Percentiles rank a stretch among this genome's conserved stretches.
phyloP scores from a whole-genome alignment of 2,329 filamentous ascomycete species.

The Stachybotrys echinatus region DNA sequence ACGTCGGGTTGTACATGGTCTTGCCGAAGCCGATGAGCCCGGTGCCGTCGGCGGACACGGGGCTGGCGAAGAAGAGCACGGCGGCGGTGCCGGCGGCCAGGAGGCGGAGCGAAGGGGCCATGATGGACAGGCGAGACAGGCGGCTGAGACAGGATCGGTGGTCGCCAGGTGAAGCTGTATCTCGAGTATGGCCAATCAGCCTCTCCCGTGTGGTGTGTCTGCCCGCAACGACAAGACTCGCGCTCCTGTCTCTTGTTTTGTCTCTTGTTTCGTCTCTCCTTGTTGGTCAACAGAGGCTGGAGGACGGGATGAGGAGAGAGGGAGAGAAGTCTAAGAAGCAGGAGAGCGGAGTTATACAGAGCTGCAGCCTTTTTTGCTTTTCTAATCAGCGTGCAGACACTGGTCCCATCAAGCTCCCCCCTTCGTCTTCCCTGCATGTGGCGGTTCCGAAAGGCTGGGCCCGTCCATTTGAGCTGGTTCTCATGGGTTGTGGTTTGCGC shows the following conservation, averaged over 20 bases:
- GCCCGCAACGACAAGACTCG: not conserved
- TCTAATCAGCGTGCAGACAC: not conserved
- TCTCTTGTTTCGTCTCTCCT: not conserved
- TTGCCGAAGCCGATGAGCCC: conserved; percentile 30
- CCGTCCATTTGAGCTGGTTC: not conserved
- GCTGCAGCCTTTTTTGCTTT: too few species aligned
- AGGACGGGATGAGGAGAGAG: not conserved
- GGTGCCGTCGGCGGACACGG: conserved; percentile 10
- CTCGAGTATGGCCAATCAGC: too few species aligned
- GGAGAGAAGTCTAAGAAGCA: not conserved
- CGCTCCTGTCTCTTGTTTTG: not conserved
- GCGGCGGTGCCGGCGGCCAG: not conserved
- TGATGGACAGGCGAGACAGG: too few species aligned
- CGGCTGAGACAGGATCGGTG: too few species aligned
- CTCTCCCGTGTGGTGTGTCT: too few species aligned
- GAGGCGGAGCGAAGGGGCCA: not conserved
- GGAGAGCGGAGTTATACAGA: not conserved
- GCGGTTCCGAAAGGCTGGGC: not conserved
- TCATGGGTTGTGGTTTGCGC: too few species aligned
- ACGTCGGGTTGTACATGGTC: conserved; percentile 27
- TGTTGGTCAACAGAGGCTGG: not conserved
- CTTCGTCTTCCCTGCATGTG: not conserved
- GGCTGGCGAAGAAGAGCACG: not conserved
- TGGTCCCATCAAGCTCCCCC: too few species aligned
- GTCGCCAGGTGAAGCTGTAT: not conserved